Evolutionary conservation across 495 filamentous ascomycete genomes (phyloP).

Genomic region (Immersiella caudata): DNA sequence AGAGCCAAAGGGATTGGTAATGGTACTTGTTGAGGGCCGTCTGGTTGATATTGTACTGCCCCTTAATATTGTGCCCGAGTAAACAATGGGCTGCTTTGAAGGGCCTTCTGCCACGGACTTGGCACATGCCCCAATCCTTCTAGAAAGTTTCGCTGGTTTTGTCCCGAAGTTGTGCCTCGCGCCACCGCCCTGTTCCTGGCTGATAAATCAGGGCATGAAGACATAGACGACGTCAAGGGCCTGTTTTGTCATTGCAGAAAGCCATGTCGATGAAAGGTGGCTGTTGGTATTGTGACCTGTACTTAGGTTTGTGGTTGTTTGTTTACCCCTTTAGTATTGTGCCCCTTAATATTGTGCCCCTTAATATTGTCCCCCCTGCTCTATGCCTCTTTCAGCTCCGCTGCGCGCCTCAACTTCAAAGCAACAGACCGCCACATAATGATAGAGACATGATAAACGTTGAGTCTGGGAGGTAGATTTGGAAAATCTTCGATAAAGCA

Average conservation of each 20-base stretch:
- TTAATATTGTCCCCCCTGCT: slow-evolving; percentile 1
- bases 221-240: background rate
- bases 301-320: background rate
- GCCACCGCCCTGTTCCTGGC: background rate
- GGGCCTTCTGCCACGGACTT: background rate
- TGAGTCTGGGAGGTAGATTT: background rate
- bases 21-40: background rate
- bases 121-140: slow-evolving; percentile 7
- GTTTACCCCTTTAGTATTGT: slow-evolving; percentile 36
- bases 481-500: background rate
- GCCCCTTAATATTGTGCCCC: slow-evolving; percentile 38
- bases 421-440: background rate
- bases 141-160: slow-evolving; percentile 2
- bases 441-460: background rate
- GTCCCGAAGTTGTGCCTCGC: background rate
- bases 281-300: slow-evolving; percentile 31
- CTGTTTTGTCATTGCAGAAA: background rate
- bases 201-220: background rate
- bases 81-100: slow-evolving; percentile 13
- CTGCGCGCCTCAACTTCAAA: background rate
- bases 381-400: slow-evolving; percentile 15
- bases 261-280: slow-evolving; percentile 16
- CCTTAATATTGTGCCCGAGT: slow-evolving; percentile 34
- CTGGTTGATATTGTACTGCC: slow-evolving; percentile 33
- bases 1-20: background rate